Percentiles rank a stretch among this genome's conserved stretches.
Conservation (phyloP, 2,329 filamentous ascomycete species). For the Cytospora mali region DNA sequence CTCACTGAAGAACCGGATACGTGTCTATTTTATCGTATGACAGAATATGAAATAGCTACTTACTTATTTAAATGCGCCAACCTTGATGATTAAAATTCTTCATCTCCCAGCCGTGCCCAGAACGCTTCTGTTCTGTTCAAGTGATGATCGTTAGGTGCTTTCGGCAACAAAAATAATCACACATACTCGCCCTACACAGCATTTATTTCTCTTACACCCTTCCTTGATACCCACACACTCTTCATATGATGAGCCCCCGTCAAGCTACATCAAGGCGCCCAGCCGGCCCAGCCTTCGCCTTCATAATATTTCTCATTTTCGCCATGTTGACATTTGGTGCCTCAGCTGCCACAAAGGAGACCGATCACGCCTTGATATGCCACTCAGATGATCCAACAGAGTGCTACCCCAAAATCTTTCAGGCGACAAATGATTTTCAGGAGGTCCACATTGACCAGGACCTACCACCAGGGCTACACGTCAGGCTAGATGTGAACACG, state of each 20-base stretch:
- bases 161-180: no score
- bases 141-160: no score
- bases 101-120: no score
- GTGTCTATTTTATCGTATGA: not conserved
- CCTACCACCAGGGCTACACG: conserved; percentile 65
- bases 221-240: not conserved
- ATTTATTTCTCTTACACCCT: not conserved
- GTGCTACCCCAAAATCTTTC: conserved; percentile 68
- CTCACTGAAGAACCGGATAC: conserved; percentile 28
- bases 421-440: conserved; percentile 67
- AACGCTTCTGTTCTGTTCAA: no score
- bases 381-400: conserved; percentile 61
- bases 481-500: conserved; percentile 66
- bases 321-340: conserved; percentile 20
- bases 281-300: conserved; percentile 6
- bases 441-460: conserved; percentile 65
- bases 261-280: not conserved
- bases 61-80: not conserved
- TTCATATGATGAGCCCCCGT: conserved; percentile 9
- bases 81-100: not conserved
- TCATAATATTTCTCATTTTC: conserved; percentile 22
- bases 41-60: not conserved
- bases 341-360: conserved; percentile 7
- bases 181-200: no score
- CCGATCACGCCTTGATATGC: conserved; percentile 60